Evolutionary conservation across 345 rosid genomes (phyloP).

Genomic region (Conringia planisiliqua): DNA sequence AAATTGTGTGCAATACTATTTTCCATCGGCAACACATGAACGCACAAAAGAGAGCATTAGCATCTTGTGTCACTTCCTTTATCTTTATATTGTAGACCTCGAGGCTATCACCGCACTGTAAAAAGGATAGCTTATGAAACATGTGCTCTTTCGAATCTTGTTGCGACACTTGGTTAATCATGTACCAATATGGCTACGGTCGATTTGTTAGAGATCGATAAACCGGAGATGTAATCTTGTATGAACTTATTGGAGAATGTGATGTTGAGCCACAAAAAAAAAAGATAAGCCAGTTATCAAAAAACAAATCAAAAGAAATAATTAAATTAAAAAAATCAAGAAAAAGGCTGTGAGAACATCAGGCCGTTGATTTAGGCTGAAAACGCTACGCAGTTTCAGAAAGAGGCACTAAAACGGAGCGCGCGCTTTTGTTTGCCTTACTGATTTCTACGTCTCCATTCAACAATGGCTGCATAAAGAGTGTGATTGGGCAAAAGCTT

Average conservation of each 20-base stretch:
- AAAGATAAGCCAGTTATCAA: not conserved
- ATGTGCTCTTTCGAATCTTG: not conserved
- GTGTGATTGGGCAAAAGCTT: constrained; percentile 63
- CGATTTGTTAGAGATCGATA: not conserved
- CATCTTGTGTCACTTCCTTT: not conserved
- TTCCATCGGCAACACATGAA: not conserved
- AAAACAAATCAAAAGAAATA: not conserved
- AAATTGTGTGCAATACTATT: not conserved
- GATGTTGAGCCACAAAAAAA: not conserved
- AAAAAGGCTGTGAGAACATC: not conserved
- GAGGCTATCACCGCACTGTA: not conserved
- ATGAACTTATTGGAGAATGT: not conserved
- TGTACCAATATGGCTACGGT: not conserved
- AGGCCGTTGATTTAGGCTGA: not conserved
- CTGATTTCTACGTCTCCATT: constrained; percentile 54
- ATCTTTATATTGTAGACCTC: not conserved
- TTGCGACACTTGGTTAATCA: not conserved
- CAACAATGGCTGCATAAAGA: constrained; percentile 58
- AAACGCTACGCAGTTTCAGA: constrained; percentile 11
- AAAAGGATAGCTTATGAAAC: not conserved
- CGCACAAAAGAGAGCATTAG: not conserved
- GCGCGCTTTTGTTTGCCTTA: not conserved
- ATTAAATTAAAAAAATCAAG: not conserved
- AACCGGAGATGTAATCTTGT: not conserved
- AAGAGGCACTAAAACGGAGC: constrained; percentile 1